phyloP scores from a whole-genome alignment of 2,329 filamentous ascomycete species.

The Juglanconis juglandina region DNA sequence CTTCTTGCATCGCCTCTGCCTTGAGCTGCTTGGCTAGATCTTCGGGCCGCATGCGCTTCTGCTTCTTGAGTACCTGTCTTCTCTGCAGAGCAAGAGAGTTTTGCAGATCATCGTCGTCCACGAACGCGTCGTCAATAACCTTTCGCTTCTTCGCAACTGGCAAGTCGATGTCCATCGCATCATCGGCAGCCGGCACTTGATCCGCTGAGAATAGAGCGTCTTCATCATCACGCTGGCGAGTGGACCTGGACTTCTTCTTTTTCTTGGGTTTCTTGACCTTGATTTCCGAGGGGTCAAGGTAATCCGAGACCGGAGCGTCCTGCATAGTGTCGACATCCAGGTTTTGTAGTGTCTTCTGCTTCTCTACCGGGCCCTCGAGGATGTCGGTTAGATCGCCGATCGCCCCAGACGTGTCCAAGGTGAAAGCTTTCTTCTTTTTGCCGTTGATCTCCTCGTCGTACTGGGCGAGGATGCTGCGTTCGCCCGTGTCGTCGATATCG shows the following conservation, averaged over 20 bases:
- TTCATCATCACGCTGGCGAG: conserved; percentile 67
- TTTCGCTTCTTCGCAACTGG: conserved; percentile 55
- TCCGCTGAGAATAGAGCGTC: conserved; percentile 50
- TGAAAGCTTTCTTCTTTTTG: conserved; percentile 85
- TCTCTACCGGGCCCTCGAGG: conserved; percentile 40
- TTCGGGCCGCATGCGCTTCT: conserved; percentile 80
- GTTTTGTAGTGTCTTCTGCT: conserved; percentile 60
- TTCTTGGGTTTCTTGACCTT: conserved; percentile 95
- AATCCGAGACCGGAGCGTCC: conserved; percentile 74
- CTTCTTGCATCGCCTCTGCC: conserved; percentile 54
- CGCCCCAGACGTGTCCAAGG: conserved; percentile 73
- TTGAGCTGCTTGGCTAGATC: conserved; percentile 81
- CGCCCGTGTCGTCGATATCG: conserved; percentile 62
- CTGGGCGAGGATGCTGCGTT: conserved; percentile 72
- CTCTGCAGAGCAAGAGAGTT: conserved; percentile 80
- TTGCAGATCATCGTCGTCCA: conserved; percentile 92
- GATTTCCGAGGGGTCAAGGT: conserved; percentile 78
- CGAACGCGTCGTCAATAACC: conserved; percentile 64
- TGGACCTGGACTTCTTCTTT: conserved; percentile 80
- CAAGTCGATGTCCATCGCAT: conserved; percentile 73
- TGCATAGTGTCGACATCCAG: conserved; percentile 70
- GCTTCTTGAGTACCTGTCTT: conserved; percentile 81
- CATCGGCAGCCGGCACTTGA: conserved; percentile 35
- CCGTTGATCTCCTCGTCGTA: conserved; percentile 95
- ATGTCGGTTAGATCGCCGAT: conserved; percentile 61